These are phyloP conservation scores for Pythium volutum DNA, from an alignment of 352 stramenopile species.

Conservation along the genomic window DNA sequence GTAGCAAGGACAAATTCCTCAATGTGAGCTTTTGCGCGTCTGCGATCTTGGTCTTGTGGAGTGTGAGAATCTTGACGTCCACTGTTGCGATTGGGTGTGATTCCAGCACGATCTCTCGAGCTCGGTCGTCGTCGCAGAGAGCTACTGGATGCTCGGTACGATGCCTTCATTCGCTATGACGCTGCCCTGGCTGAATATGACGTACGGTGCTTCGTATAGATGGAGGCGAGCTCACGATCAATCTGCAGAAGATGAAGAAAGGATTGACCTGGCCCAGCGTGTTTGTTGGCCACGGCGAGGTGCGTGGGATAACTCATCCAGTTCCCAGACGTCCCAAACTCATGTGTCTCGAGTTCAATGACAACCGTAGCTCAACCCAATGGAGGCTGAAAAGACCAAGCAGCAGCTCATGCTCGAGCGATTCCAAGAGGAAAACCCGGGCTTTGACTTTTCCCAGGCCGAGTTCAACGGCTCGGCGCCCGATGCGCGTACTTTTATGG, in stretches of 20 bases:
- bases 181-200: not conserved
- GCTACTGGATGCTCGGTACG: slow-evolving; percentile 94
- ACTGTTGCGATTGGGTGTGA: not conserved
- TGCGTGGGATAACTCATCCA: slow-evolving; percentile 11
- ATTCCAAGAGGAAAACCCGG: slow-evolving; percentile 98
- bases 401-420: slow-evolving; percentile 97
- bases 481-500: slow-evolving; percentile 97
- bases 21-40: slow-evolving; percentile 49
- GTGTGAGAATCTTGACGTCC: not conserved
- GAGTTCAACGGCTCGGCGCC: slow-evolving; percentile 96
- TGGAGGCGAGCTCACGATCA: slow-evolving; percentile 87
- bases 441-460: slow-evolving; percentile 97
- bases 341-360: not conserved
- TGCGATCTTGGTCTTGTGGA: not conserved
- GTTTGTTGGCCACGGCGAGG: slow-evolving; percentile 83
- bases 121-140: slow-evolving; percentile 92
- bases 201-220: slow-evolving; percentile 34
- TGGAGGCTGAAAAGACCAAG: slow-evolving; percentile 92
- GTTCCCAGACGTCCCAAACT: not conserved
- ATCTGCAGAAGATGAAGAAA: slow-evolving; percentile 96
- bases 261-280: slow-evolving; percentile 92
- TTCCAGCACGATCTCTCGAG: slow-evolving; percentile 88
- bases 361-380: slow-evolving; percentile 74
- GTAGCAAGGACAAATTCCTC: slow-evolving; percentile 89
- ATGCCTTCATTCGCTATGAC: not conserved